Evolutionary conservation across 1,139 yeast genomes (phyloP).

Genomic region (Debaryomycetaceae sp.): DNA sequence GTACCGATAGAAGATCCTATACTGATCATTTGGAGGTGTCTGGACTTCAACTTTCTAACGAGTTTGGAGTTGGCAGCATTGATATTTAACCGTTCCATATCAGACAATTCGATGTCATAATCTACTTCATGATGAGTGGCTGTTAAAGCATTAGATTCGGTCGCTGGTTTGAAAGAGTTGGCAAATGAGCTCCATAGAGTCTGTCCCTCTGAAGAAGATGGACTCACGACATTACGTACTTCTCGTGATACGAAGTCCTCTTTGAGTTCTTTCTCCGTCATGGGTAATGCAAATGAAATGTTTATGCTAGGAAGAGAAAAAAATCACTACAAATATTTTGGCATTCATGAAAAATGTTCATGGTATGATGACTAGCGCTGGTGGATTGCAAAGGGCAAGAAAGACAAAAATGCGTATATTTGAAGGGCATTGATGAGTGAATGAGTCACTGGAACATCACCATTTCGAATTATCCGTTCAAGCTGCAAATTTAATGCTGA

Average conservation of each 20-base stretch:
- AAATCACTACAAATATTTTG: not conserved
- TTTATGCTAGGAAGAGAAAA: not conserved
- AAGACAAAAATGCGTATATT: not conserved
- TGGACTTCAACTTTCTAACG: conserved; percentile 29
- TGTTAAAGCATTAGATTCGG: conserved; percentile 16
- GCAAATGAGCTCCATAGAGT: conserved; percentile 9
- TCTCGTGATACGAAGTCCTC: not conserved
- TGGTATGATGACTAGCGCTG: not conserved
- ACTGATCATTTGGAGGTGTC: conserved; percentile 43
- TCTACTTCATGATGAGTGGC: not conserved
- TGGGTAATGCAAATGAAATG: not conserved
- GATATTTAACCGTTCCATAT: conserved; percentile 28
- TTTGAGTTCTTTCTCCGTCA: not conserved
- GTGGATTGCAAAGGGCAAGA: not conserved
- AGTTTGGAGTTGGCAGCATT: conserved; percentile 32
- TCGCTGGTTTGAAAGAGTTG: conserved; percentile 26
- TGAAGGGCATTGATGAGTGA: not conserved
- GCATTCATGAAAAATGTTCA: not conserved
- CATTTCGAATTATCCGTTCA: not conserved
- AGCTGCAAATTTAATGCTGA: not conserved
- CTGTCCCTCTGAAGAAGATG: not conserved
- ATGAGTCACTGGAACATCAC: conserved; percentile 1
- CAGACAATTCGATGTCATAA: conserved; percentile 18
- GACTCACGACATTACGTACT: not conserved
- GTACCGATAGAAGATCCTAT: conserved; percentile 43